Conservation (phyloP, 805 yeast species). For the Saturnispora silvae region DNA sequence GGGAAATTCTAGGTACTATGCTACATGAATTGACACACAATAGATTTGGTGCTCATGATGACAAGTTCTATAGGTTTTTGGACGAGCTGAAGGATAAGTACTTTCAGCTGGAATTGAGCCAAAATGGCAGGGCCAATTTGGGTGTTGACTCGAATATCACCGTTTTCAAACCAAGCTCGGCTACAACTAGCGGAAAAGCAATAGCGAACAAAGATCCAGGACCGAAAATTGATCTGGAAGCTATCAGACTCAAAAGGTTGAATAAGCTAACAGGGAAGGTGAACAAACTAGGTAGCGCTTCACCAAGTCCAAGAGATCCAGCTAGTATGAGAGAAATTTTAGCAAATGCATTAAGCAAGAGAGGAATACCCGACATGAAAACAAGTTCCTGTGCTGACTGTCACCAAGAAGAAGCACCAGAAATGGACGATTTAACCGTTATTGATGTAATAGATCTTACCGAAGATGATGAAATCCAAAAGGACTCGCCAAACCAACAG, state of each 20-base stretch:
- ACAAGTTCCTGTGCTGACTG: slow-evolving; percentile 34
- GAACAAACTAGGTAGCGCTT: background rate
- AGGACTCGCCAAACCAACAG: background rate
- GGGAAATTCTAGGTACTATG: slow-evolving; percentile 68
- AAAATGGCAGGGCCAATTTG: slow-evolving; percentile 4
- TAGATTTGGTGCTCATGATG: slow-evolving; percentile 70
- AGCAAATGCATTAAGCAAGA: slow-evolving; percentile 52
- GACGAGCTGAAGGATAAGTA: slow-evolving; percentile 50
- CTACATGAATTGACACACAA: slow-evolving; percentile 86
- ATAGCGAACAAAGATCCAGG: background rate
- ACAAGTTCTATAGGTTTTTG: slow-evolving; percentile 50
- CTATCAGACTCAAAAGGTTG: slow-evolving; percentile 13
- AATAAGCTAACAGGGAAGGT: slow-evolving; percentile 30
- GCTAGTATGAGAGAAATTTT: slow-evolving; percentile 30
- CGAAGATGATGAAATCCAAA: slow-evolving; percentile 6
- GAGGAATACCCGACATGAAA: slow-evolving; percentile 42
- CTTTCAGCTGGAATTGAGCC: slow-evolving; percentile 29
- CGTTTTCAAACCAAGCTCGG: slow-evolving; percentile 4
- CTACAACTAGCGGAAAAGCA: background rate
- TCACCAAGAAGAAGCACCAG: slow-evolving; percentile 26
- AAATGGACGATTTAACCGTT: slow-evolving; percentile 34
- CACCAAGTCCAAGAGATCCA: background rate
- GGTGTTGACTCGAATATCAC: slow-evolving; percentile 1
- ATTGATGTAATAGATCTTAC: slow-evolving; percentile 20
- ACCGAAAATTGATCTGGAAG: background rate